Conservation (phyloP, 371 early-diverging fungal species). For the Apophysomyces trapeziformis region DNA sequence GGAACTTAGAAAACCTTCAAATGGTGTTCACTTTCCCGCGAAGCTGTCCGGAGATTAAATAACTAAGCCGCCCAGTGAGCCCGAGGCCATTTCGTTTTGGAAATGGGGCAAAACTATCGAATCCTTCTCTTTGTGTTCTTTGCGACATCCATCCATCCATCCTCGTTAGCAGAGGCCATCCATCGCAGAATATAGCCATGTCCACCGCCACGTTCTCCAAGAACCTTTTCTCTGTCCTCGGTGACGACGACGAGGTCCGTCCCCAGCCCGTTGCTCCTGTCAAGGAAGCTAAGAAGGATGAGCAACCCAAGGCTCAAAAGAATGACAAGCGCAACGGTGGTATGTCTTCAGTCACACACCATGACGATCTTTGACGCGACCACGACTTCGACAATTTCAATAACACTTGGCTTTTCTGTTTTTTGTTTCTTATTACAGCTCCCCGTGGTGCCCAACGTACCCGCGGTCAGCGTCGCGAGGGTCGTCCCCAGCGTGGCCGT, state of each 20-base stretch:
- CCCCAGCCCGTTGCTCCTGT: slow-evolving; percentile 41
- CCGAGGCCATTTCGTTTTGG: slow-evolving; percentile 11
- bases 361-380: slow-evolving; percentile 18
- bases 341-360: slow-evolving; percentile 14
- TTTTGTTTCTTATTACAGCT: slow-evolving; percentile 30
- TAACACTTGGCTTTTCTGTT: slow-evolving; percentile 16
- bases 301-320: slow-evolving; percentile 36
- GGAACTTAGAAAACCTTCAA: too few species aligned
- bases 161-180: slow-evolving; percentile 30
- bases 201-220: slow-evolving; percentile 54
- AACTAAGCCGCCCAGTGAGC: slow-evolving; percentile 7
- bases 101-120: slow-evolving; percentile 11
- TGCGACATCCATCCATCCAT: slow-evolving; percentile 36
- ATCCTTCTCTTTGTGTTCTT: slow-evolving; percentile 23
- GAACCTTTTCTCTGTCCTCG: slow-evolving; percentile 70
- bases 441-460: slow-evolving; percentile 48
- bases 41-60: not conserved
- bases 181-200: slow-evolving; percentile 48
- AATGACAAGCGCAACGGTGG: slow-evolving; percentile 33
- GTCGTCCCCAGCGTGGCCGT: slow-evolving; percentile 57
- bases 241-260: slow-evolving; percentile 60
- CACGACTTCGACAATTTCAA: slow-evolving; percentile 5
- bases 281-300: slow-evolving; percentile 36
- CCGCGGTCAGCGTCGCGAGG: slow-evolving; percentile 58
- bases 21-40: not conserved